phyloP scores from a whole-genome alignment of 1,139 yeast genomes.

The Candida anutae region DNA sequence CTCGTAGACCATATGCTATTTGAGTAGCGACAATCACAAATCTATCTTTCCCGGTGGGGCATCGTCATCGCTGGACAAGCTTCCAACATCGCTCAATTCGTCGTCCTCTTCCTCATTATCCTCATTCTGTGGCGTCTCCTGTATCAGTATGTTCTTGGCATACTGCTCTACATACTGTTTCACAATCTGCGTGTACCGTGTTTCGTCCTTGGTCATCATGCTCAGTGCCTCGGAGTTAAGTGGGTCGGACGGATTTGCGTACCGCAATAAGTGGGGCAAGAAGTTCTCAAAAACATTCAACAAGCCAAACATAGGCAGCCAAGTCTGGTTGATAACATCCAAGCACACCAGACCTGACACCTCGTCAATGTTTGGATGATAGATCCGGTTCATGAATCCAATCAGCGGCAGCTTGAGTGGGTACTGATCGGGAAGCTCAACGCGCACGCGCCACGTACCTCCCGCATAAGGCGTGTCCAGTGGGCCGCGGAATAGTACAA shows the following conservation, averaged over 20 bases:
- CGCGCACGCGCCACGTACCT: conserved; percentile 88
- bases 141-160: conserved; percentile 41
- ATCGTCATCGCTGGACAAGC: conserved; percentile 42
- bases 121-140: conserved; percentile 24
- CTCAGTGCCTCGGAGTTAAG: conserved; percentile 88
- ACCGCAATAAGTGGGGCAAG: conserved; percentile 82
- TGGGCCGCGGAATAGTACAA: conserved; percentile 84
- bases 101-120: conserved; percentile 38
- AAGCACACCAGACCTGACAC: conserved; percentile 89
- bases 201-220: conserved; percentile 64
- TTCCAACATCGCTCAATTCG: conserved; percentile 43
- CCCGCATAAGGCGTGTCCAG: conserved; percentile 82
- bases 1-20: too few relatives aligned
- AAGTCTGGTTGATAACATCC: conserved; percentile 94
- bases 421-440: conserved; percentile 90
- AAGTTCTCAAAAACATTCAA: conserved; percentile 88
- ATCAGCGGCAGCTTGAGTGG: conserved; percentile 95
- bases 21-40: too few relatives aligned
- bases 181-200: conserved; percentile 62
- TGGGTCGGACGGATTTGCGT: conserved; percentile 94
- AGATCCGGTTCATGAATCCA: conserved; percentile 86
- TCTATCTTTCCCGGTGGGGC: conserved; percentile 12
- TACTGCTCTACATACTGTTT: conserved; percentile 65
- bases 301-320: conserved; percentile 97
- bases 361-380: conserved; percentile 91